Evolutionary conservation across 2,329 filamentous ascomycete species (phyloP).

Genomic region (Zasmidium angulare): DNA sequence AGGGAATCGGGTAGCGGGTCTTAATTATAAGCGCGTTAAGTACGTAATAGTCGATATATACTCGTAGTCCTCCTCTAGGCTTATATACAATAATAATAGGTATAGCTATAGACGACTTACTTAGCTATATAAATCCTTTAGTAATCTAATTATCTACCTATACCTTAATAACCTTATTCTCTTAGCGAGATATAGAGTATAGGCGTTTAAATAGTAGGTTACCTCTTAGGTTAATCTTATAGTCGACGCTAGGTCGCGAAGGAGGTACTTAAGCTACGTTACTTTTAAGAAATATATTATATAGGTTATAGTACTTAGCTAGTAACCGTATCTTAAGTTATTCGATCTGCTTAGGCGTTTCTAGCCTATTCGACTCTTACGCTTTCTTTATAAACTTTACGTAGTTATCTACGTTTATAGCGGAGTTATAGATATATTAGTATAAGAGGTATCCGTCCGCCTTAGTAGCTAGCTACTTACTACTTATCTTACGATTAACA

Average conservation of each 20-base stretch:
- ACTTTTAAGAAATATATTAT: too few relatives aligned
- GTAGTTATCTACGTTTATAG: too few relatives aligned
- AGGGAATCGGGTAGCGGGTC: conserved; percentile 1
- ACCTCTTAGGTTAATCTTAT: conserved; percentile 1
- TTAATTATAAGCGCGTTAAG: neutral
- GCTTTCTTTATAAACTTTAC: too few relatives aligned
- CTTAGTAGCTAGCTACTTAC: neutral
- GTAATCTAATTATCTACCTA: neutral
- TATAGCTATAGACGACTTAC: neutral
- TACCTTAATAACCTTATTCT: too few relatives aligned
- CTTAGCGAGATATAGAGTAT: neutral
- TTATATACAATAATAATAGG: conserved; percentile 5
- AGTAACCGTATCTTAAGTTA: too few relatives aligned
- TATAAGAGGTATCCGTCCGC: neutral
- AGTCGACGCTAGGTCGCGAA: neutral
- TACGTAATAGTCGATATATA: neutral
- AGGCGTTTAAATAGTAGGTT: neutral
- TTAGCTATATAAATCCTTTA: neutral
- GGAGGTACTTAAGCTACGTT: neutral
- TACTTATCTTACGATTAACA: neutral
- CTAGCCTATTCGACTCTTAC: too few relatives aligned
- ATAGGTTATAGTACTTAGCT: too few relatives aligned
- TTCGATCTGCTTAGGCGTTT: too few relatives aligned
- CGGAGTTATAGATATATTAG: too few relatives aligned
- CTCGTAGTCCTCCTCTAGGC: neutral